Evolutionary conservation across 2,329 filamentous ascomycete species (phyloP).

Genomic region (Cladorrhinum sp.): DNA sequence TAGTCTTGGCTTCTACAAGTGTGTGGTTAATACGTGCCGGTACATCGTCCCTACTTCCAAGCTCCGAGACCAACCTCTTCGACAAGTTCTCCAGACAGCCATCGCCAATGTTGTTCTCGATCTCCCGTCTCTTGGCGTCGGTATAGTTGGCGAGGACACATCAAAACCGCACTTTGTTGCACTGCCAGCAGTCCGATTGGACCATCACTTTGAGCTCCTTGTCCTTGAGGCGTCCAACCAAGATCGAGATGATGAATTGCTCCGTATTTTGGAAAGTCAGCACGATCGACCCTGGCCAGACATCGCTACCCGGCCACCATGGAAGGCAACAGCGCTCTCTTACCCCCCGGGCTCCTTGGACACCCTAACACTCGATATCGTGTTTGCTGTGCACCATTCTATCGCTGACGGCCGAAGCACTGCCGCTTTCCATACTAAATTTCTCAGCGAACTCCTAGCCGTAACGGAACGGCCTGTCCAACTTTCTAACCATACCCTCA

Average conservation of each 20-base stretch:
- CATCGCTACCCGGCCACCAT: slow-evolving; percentile 41
- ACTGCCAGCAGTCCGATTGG: slow-evolving; percentile 42
- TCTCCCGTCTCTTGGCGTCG: slow-evolving; percentile 49
- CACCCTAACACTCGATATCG: slow-evolving; percentile 36
- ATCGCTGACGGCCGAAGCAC: slow-evolving; percentile 51
- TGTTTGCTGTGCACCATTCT: slow-evolving; percentile 52
- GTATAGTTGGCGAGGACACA: slow-evolving; percentile 46
- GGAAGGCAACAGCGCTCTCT: slow-evolving; percentile 43
- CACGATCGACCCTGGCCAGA: slow-evolving; percentile 43
- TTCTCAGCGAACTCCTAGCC: slow-evolving; percentile 43
- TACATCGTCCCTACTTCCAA: slow-evolving; percentile 34
- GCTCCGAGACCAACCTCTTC: slow-evolving; percentile 17
- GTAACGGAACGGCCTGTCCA: slow-evolving; percentile 9
- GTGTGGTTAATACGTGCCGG: slow-evolving; percentile 44
- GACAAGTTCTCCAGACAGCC: slow-evolving; percentile 35
- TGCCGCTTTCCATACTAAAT: slow-evolving; percentile 45
- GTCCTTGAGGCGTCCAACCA: slow-evolving; percentile 21
- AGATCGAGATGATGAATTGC: slow-evolving; percentile 33
- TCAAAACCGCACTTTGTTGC: slow-evolving; percentile 43
- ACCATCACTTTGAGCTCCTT: slow-evolving; percentile 39
- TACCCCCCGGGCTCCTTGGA: slow-evolving; percentile 19
- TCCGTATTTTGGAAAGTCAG: slow-evolving; percentile 36
- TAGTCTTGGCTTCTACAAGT: slow-evolving; percentile 45
- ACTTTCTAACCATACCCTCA: slow-evolving; percentile 30
- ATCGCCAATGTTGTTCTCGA: slow-evolving; percentile 39